Evolutionary conservation across 1,284 basidiomycete genomes (phyloP).

Genomic region (Puccinia coronata): DNA sequence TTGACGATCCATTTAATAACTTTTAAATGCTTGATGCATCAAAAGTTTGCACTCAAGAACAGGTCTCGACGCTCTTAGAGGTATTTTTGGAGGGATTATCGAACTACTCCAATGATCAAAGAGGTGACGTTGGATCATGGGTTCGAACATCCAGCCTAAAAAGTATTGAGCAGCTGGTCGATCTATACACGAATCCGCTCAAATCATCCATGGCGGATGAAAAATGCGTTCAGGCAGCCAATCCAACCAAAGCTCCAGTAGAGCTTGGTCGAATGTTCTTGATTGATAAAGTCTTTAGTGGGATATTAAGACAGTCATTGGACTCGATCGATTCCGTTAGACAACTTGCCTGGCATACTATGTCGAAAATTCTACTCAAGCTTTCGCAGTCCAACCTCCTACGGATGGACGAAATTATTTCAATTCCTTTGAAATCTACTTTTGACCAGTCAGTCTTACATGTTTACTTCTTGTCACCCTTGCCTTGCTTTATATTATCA

Average conservation of each 20-base stretch:
- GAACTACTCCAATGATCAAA: slow-evolving; percentile 89
- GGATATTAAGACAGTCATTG: slow-evolving; percentile 35
- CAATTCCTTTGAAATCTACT: not conserved
- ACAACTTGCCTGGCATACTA: slow-evolving; percentile 37
- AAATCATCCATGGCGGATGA: not conserved
- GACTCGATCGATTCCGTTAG: slow-evolving; percentile 45
- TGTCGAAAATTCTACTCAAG: slow-evolving; percentile 22
- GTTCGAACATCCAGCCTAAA: slow-evolving; percentile 75
- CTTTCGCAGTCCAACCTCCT: not conserved
- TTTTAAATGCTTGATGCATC: not conserved
- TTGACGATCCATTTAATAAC: too few relatives aligned
- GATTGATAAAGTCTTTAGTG: slow-evolving; percentile 6
- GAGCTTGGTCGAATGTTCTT: not conserved
- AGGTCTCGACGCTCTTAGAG: slow-evolving; percentile 23
- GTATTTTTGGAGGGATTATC: slow-evolving; percentile 67
- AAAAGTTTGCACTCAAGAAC: slow-evolving; percentile 36
- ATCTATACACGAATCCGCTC: slow-evolving; percentile 2
- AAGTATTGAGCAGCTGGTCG: slow-evolving; percentile 61
- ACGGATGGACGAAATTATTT: slow-evolving; percentile 2
- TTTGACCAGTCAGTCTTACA: slow-evolving; percentile 46
- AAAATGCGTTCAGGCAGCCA: not conserved
- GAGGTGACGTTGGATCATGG: slow-evolving; percentile 98
- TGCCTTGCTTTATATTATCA: not conserved
- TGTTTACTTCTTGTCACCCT: not conserved
- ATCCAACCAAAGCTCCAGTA: not conserved